Evolutionary conservation across 2,329 filamentous ascomycete species (phyloP).

Genomic region (Tothia fuscella): DNA sequence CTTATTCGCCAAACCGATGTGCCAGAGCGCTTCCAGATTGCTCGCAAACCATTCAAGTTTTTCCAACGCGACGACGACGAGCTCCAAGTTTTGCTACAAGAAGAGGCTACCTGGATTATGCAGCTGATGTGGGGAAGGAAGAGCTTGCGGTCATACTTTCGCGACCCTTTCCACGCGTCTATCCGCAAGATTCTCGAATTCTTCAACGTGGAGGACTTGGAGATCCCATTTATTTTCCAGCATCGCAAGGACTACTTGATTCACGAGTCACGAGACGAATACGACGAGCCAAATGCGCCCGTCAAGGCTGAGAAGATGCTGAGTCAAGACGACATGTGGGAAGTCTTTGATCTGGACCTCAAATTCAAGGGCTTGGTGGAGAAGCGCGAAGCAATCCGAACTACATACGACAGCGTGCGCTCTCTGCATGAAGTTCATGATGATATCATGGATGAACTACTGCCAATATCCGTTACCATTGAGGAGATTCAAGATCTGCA

Average conservation of each 20-base stretch:
- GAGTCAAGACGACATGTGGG: constrained; percentile 88
- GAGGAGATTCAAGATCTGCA: constrained; percentile 95
- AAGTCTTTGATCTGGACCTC: constrained; percentile 85
- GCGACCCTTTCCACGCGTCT: constrained; percentile 73
- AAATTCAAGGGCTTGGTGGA: constrained; percentile 90
- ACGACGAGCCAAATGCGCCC: constrained; percentile 1
- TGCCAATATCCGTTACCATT: constrained; percentile 69
- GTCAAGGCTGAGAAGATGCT: constrained; percentile 79
- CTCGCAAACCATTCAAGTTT: constrained; percentile 77
- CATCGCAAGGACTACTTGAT: constrained; percentile 97
- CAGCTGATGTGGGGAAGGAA: constrained; percentile 86
- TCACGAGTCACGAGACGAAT: constrained; percentile 52
- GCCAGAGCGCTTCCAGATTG: constrained; percentile 87
- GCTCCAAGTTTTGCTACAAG: constrained; percentile 47
- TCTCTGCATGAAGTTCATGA: constrained; percentile 50
- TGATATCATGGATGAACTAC: constrained; percentile 66
- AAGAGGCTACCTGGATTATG: constrained; percentile 87
- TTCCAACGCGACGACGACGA: constrained; percentile 71
- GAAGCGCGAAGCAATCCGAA: constrained; percentile 76
- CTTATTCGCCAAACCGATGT: constrained; percentile 78
- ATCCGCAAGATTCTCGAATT: constrained; percentile 90
- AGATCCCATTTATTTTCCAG: constrained; percentile 96
- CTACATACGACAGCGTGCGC: constrained; percentile 63
- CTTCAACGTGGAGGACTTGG: constrained; percentile 85
- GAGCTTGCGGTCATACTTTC: constrained; percentile 56